phyloP scores from a whole-genome alignment of 257 asterid genomes.

The Gentiana macrophylla region DNA sequence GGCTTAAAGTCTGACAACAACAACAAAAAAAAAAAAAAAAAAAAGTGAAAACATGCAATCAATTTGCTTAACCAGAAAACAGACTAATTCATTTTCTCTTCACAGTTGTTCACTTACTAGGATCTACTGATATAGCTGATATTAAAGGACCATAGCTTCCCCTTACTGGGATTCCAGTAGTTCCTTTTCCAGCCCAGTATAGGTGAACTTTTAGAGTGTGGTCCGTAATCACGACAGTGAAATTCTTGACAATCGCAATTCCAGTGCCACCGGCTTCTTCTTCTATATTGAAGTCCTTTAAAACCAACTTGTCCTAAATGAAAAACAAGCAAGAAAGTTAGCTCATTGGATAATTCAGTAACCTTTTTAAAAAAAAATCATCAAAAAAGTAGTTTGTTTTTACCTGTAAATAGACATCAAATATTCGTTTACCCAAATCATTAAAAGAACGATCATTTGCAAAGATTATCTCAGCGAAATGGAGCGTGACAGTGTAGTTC shows the following conservation, averaged over 20 bases:
- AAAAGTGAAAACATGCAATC: slow-evolving; percentile 1
- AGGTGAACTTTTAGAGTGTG: slow-evolving; percentile 65
- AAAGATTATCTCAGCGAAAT: slow-evolving; percentile 71
- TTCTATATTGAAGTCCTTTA: slow-evolving; percentile 73
- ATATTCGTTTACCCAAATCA: slow-evolving; percentile 74
- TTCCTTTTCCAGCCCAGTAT: slow-evolving; percentile 90
- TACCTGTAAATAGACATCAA: slow-evolving; percentile 92
- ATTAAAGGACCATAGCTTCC: slow-evolving; percentile 84
- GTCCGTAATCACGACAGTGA: slow-evolving; percentile 42
- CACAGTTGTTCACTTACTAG: slow-evolving; percentile 39
- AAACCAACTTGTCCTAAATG: slow-evolving; percentile 34
- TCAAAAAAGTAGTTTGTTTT: not conserved
- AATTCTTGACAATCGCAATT: slow-evolving; percentile 43
- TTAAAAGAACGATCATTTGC: slow-evolving; percentile 55
- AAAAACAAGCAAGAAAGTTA: slow-evolving; percentile 1
- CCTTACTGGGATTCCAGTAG: slow-evolving; percentile 77
- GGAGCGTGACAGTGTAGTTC: slow-evolving; percentile 75
- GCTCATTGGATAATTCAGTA: not conserved
- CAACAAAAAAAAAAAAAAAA: too few species aligned
- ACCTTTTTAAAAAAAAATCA: too few species aligned
- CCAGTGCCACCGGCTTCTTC: slow-evolving; percentile 76
- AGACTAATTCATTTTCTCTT: too few species aligned
- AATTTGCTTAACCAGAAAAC: not conserved
- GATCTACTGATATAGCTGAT: slow-evolving; percentile 81
- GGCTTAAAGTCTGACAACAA: slow-evolving; percentile 55